Evolutionary conservation across 768 basidiomycete species (phyloP), one percentile per base, ranked within the genome.

Genomic region (Mycena galopus): DNA sequence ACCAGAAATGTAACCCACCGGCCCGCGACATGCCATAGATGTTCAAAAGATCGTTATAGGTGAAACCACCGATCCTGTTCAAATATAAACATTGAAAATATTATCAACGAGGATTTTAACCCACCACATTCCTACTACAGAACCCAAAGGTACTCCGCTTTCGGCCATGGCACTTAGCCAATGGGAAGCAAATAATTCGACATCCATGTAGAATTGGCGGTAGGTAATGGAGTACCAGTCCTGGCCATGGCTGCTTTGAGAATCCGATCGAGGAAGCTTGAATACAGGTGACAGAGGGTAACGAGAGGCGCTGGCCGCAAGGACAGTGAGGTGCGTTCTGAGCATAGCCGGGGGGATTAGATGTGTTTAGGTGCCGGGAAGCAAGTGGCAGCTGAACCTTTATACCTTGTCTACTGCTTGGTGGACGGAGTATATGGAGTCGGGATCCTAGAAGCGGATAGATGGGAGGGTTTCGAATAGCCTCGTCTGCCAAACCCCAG

Each of bases 91-190:
- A 58, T 61, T 12, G 21, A 29, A 32, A 61, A 76, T n/a, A 35
- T 8, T 4, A 37, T 32, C 30, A 19, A 63, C 67, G 25, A 63
- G 35, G 33, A 35, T 30, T n/a, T 50, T 19, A 60, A 77, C 89
- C 62, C 63, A 91, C 91, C 92, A 93, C 47, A 92, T 74, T 17
- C 91, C 92, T 25, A 93, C 81, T 27, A 93, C 89, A 19, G 90
- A 87, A 55, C 86, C 82, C 50, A 81, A 82, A 29, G 78, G 70
- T 32, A 92, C 79, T 35, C 84, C 85, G 50, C 82, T 81, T 42
- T 83, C 77, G 51, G 73, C 73, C 32, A 93, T 82, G 21, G 79
- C 76, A 14, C 74, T 77, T n/a, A 83, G 81, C 88, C 91, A 93
- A 78, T 89, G 86, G 50, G 82, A 82, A 47, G 92, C 92, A 65